A percentile compares a stretch with the other conserved stretches of the same genome.
Conservation (phyloP, 177 flowering plant genomes). For the Vitis hybrid region DNA sequence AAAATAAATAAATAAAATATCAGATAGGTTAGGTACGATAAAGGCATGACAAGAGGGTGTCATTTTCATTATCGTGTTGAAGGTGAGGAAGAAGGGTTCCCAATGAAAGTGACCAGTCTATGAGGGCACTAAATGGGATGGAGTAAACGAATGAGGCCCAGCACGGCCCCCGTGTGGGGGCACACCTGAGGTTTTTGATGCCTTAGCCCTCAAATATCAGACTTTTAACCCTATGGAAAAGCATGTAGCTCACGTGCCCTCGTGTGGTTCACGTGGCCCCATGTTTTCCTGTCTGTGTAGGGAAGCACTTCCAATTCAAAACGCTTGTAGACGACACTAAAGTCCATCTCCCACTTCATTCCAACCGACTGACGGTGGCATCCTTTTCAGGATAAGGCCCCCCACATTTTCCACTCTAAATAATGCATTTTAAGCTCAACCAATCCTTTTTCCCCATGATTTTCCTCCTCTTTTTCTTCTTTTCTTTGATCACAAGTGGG, state of each 20-base stretch:
- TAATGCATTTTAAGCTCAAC: too few species aligned
- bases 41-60: neutral
- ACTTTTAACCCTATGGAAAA: neutral
- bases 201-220: neutral
- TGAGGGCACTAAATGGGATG: neutral
- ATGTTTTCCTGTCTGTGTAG: slow-evolving; percentile 9
- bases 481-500: too few species aligned
- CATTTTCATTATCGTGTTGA: slow-evolving; percentile 1
- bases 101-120: neutral
- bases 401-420: too few species aligned
- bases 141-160: too few species aligned
- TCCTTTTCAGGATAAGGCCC: too few species aligned
- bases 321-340: neutral
- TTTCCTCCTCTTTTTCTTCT: too few species aligned
- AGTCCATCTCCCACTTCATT: too few species aligned
- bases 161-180: too few species aligned
- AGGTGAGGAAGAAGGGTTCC: neutral
- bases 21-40: neutral
- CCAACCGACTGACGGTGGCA: too few species aligned
- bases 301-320: neutral
- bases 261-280: slow-evolving; percentile 21
- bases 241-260: slow-evolving; percentile 13
- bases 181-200: too few species aligned
- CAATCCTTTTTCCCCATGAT: too few species aligned
- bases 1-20: neutral